Evolutionary conservation across 1,284 basidiomycete genomes (phyloP), one percentile per base, ranked within the genome.

Genomic region (Malassezia caprae): DNA sequence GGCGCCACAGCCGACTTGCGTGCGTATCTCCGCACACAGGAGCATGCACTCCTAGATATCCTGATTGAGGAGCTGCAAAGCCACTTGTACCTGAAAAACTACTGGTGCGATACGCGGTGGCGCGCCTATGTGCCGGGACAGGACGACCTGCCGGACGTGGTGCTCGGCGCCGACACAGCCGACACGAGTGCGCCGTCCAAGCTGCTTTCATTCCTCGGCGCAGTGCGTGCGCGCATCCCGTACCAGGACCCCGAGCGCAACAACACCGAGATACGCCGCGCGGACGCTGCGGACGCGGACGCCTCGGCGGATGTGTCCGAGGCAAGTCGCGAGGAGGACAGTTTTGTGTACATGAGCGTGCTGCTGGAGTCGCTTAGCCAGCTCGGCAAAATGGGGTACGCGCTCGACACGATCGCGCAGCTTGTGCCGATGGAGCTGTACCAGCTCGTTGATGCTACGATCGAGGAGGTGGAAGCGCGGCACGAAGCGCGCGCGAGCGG

Each of bases 21-120:
- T 58, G 82, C 81, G 59, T 98, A 96, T 77, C 81, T 96, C 40
- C 78, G 81, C 30, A 81, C 83, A 10, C 94, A 99, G 77, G 91
- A 96, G 79, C 64, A 64, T 12, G 59, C 65, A 7, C 68, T 74
- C 56, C 63, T 74, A 40, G 72, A 99, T 61, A 94, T 98, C 54
- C 77, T 98, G 49, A 80, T 94, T 15, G 94, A 99, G 64, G 94
- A 99, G 72, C 79, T 99, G 23, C 91, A 98, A 73, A 90, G 85
- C 67, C 94, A 98, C 75, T 77, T 99, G n/a, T 99, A 96, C 76
- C 82, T 99, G 56, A 96, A 94, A 73, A 89, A 86, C 7, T 91
- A 90, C 75, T 96, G 90, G 83, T 93, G 87, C 72, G 93, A 98
- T 63, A 82, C 83, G 8, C 82, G 93, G 42, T 99, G 94, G 94